These are phyloP conservation scores for Verticillium tricorpus DNA, from an alignment of 2,329 filamentous ascomycete species.

Conservation along the genomic window DNA sequence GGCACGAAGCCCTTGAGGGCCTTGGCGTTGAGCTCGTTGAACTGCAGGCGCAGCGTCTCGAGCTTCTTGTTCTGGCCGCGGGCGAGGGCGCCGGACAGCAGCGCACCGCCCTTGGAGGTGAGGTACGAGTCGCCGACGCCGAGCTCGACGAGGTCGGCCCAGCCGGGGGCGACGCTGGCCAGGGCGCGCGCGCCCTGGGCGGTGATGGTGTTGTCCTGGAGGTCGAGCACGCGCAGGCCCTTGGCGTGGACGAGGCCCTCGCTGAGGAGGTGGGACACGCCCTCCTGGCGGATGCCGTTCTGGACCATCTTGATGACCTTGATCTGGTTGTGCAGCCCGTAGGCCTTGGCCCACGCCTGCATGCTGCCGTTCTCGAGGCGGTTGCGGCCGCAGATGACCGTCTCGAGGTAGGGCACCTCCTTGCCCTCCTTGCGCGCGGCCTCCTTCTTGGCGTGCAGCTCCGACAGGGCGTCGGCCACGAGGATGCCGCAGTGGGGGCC, in stretches of 20 bases:
- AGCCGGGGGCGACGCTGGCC: constrained; percentile 67
- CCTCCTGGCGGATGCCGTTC: constrained; percentile 93
- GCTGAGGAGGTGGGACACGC: constrained; percentile 75
- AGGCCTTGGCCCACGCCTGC: constrained; percentile 88
- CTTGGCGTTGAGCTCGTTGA: constrained; percentile 84
- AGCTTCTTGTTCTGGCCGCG: constrained; percentile 75
- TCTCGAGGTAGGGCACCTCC: constrained; percentile 80
- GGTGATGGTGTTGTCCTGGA: constrained; percentile 98
- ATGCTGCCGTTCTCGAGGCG: constrained; percentile 94
- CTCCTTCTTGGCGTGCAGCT: constrained; percentile 80
- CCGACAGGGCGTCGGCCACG: constrained; percentile 80
- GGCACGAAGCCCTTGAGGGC: constrained; percentile 68
- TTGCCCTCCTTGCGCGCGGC: constrained; percentile 67
- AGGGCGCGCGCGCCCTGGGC: constrained; percentile 73
- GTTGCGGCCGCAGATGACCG: constrained; percentile 96
- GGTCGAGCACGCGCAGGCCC: constrained; percentile 71
- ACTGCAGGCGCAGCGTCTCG: constrained; percentile 79
- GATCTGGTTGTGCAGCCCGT: constrained; percentile 75
- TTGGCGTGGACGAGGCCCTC: constrained; percentile 71
- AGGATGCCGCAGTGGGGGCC: constrained; percentile 86
- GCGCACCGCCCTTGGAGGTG: constrained; percentile 68
- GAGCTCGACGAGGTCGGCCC: constrained; percentile 74
- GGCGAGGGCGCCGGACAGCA: constrained; percentile 68
- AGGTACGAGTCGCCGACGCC: constrained; percentile 87
- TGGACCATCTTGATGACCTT: constrained; percentile 95